A percentile compares a stretch with the other conserved stretches of the same genome.
phyloP scores from a whole-genome alignment of 768 basidiomycete species.

The Pleurotus giganteus region DNA sequence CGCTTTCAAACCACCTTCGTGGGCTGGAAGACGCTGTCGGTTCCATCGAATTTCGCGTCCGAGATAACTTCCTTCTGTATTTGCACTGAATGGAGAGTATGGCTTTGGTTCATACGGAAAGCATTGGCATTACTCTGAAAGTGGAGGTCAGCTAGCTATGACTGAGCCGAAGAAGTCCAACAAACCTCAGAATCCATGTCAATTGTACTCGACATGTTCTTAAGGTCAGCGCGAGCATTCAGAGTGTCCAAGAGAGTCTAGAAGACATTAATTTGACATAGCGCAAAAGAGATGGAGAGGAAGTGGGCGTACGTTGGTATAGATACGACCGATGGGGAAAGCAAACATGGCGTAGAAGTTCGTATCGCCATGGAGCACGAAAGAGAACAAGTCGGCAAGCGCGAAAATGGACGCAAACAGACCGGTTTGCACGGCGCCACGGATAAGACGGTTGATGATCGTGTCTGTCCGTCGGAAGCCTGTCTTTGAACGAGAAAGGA shows the following conservation, averaged over 20 bases:
- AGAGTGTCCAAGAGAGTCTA: slow-evolving; percentile 46
- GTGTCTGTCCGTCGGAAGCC: slow-evolving; percentile 52
- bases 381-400: slow-evolving; percentile 43
- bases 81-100: slow-evolving; percentile 23
- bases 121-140: slow-evolving; percentile 18
- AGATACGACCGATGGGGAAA: slow-evolving; percentile 37
- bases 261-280: neutral
- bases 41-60: slow-evolving; percentile 21
- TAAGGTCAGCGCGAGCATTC: slow-evolving; percentile 34
- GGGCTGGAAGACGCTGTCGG: slow-evolving; percentile 6
- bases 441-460: slow-evolving; percentile 51
- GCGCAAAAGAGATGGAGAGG: neutral
- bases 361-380: slow-evolving; percentile 19
- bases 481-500: slow-evolving; percentile 42
- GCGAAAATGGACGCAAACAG: slow-evolving; percentile 51
- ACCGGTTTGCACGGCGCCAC: slow-evolving; percentile 54
- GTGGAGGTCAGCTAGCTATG: neutral
- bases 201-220: slow-evolving; percentile 21
- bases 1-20: neutral
- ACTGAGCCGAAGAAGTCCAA: neutral
- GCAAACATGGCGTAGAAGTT: slow-evolving; percentile 34
- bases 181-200: slow-evolving; percentile 28
- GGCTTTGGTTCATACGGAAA: slow-evolving; percentile 25
- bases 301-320: slow-evolving; percentile 39
- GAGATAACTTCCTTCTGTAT: slow-evolving; percentile 28